Percentiles rank a stretch among this genome's conserved stretches.
These are phyloP conservation scores for Emydomyces testavorans DNA, from an alignment of 2,329 filamentous ascomycete genomes.

Conservation along the genomic window DNA sequence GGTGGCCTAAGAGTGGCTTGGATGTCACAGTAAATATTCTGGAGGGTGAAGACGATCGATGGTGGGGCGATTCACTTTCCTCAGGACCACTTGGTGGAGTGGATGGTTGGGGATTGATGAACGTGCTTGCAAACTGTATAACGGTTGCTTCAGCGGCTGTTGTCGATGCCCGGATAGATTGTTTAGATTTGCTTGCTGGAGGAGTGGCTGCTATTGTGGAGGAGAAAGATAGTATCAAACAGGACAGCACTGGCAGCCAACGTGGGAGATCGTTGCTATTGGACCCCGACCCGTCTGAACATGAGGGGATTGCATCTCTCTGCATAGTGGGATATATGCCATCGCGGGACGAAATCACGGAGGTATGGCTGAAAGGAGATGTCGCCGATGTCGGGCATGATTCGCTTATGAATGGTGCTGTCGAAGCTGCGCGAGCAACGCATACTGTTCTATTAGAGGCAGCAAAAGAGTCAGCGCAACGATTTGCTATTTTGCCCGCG, in stretches of 20 bases:
- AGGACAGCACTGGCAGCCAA: slow-evolving; percentile 22
- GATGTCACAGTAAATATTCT: slow-evolving; percentile 88
- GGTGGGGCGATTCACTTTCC: slow-evolving; percentile 43
- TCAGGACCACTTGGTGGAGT: slow-evolving; percentile 38
- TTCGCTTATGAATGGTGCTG: slow-evolving; percentile 50
- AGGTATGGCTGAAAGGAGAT: slow-evolving; percentile 84
- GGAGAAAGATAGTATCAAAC: slow-evolving; percentile 20
- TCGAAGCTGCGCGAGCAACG: slow-evolving; percentile 49
- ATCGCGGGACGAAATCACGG: slow-evolving; percentile 78
- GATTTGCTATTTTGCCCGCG: slow-evolving; percentile 22
- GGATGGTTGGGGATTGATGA: slow-evolving; percentile 79
- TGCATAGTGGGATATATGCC: slow-evolving; percentile 87
- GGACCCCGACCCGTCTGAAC: slow-evolving; percentile 73
- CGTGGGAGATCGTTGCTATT: slow-evolving; percentile 40
- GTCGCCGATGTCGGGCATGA: slow-evolving; percentile 37
- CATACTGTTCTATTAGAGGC: slow-evolving; percentile 51
- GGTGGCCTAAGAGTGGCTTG: slow-evolving; percentile 98
- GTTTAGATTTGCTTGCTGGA: slow-evolving; percentile 77
- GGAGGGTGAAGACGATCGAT: slow-evolving; percentile 77
- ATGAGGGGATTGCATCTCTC: slow-evolving; percentile 63
- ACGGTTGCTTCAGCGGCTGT: slow-evolving; percentile 88
- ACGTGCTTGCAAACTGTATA: slow-evolving; percentile 79
- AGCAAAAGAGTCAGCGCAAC: slow-evolving; percentile 46
- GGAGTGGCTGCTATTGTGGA: slow-evolving; percentile 72
- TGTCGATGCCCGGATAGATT: slow-evolving; percentile 90